These are phyloP conservation scores for Naganishia friedmannii DNA, from an alignment of 768 basidiomycete genomes.

Conservation along the genomic window DNA sequence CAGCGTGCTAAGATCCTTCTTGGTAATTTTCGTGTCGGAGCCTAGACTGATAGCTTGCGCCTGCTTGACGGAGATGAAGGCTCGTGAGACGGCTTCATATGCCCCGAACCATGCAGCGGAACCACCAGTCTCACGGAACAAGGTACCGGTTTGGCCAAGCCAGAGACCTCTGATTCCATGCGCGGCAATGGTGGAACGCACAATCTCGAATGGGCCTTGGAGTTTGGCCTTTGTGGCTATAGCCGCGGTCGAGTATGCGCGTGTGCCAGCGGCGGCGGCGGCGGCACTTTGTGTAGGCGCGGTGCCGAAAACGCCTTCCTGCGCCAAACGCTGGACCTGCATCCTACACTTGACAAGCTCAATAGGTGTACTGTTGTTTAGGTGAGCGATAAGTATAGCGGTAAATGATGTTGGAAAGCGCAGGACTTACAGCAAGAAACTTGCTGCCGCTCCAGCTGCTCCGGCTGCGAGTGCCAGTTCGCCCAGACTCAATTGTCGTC, in stretches of 20 bases:
- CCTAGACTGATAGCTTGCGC: constrained; percentile 26
- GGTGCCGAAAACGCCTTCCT: constrained; percentile 41
- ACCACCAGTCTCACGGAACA: constrained; percentile 90
- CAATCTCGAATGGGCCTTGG: constrained; percentile 71
- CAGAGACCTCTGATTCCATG: constrained; percentile 83
- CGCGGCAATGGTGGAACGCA: constrained; percentile 62
- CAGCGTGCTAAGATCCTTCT: constrained; percentile 64
- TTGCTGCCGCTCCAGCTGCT: constrained; percentile 80
- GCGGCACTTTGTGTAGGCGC: constrained; percentile 30
- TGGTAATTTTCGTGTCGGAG: constrained; percentile 39
- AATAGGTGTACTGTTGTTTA: constrained; percentile 69
- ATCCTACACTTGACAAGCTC: constrained; percentile 96
- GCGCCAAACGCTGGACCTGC: constrained; percentile 85
- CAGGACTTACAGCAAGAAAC: constrained; percentile 73
- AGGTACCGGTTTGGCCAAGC: constrained; percentile 90
- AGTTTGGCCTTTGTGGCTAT: constrained; percentile 39
- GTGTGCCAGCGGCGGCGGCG: constrained; percentile 34
- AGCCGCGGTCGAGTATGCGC: constrained; percentile 48
- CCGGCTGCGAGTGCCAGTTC: constrained; percentile 78
- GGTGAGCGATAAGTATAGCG: not conserved
- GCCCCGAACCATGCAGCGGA: constrained; percentile 85
- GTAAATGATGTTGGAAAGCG: too few species aligned
- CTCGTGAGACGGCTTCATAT: constrained; percentile 71
- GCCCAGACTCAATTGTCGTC: constrained; percentile 47
- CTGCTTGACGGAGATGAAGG: constrained; percentile 58